Conservation (phyloP, 2,329 filamentous ascomycete genomes). For the Dactylella cylindrospora region DNA sequence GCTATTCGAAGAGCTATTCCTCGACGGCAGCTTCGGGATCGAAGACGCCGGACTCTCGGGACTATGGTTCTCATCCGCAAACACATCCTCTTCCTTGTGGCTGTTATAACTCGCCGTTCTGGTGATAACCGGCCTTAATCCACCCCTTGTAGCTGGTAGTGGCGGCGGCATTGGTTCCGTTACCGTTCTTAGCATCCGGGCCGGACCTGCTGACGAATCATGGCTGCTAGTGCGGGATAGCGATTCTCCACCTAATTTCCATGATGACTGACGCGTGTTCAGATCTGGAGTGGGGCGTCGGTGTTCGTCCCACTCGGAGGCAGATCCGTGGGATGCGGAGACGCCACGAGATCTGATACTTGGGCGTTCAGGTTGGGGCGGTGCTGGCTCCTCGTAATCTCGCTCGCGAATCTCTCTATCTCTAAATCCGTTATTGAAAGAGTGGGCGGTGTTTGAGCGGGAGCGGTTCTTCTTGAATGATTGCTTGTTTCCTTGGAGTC, state of each 20-base stretch:
- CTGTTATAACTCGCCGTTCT: constrained; percentile 34
- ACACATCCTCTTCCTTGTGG: constrained; percentile 37
- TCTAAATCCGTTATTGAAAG: constrained; percentile 63
- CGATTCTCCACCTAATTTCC: constrained; percentile 31
- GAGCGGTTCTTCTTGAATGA: constrained; percentile 54
- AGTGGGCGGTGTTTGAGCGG: constrained; percentile 66
- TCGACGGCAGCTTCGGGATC: constrained; percentile 38
- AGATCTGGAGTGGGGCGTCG: constrained; percentile 29
- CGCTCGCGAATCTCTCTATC: constrained; percentile 51
- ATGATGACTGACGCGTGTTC: constrained; percentile 22
- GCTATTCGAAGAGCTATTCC: constrained; percentile 34
- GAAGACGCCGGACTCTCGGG: constrained; percentile 31
- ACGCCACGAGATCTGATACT: constrained; percentile 56
- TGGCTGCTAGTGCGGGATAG: constrained; percentile 39
- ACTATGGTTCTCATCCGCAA: constrained; percentile 42
- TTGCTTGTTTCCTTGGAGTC: constrained; percentile 47
- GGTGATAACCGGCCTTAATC: constrained; percentile 25
- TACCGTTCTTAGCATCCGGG: constrained; percentile 32
- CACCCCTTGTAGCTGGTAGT: constrained; percentile 19
- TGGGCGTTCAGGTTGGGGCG: constrained; percentile 56
- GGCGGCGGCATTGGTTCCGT: constrained; percentile 38
- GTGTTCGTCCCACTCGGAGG: constrained; percentile 49
- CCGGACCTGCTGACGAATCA: constrained; percentile 1
- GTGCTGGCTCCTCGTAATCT: constrained; percentile 59
- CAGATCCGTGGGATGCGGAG: constrained; percentile 46